Evolutionary conservation across 164 flowering plant genomes (phyloP), one percentile per base, ranked within the genome.

Genomic region (Umbilicus rupestris): DNA sequence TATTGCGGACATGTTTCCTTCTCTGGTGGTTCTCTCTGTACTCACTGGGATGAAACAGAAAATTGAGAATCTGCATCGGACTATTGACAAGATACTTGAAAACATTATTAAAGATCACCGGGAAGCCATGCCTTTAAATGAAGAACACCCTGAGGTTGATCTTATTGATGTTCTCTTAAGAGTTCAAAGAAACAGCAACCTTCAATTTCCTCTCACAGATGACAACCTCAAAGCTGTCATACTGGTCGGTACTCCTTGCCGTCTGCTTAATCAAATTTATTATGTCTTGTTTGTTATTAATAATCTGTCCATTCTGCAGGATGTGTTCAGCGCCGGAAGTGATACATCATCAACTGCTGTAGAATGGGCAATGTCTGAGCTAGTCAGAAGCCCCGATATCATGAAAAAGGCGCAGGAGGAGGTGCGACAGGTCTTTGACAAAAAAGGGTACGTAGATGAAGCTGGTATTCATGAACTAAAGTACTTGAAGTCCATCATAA

Each of bases 1-100:
- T 37, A 10, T 81, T 29, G 69, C 70, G 5, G 87, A 85, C 28
- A 3, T 71, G 45, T 78, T 24, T 42, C 84, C 84, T 67, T 78
- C 82, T 6, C 0, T 73, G 10, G 64, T 50, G 44, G 26, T 67
- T 0, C 70, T 81, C 24, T 71, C 44, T 3, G 1, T 41, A 46
- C 20, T 76, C 8, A 64, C 73, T 39, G 80, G 84, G 3, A 24
- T 68, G 37, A 73, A 50, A 66, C 22, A 67, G 16, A 71, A 62
- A 57, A 17, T 77, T 0, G 67, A 69, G 74, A 76, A 30, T 63
- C 17, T 62, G 37, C 73, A 67, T 1, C 9, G 26, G 2, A 39
- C 26, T 10, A 2, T 39, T 14, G 78, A 77, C 46, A 52, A 26
- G 44, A 68, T 77, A 29, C 41, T 77, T 3, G 75, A 68, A 3